Base-by-base conservation (phyloP, 352 stramenopile genomes). In the Lagenidium sp. region DNA sequence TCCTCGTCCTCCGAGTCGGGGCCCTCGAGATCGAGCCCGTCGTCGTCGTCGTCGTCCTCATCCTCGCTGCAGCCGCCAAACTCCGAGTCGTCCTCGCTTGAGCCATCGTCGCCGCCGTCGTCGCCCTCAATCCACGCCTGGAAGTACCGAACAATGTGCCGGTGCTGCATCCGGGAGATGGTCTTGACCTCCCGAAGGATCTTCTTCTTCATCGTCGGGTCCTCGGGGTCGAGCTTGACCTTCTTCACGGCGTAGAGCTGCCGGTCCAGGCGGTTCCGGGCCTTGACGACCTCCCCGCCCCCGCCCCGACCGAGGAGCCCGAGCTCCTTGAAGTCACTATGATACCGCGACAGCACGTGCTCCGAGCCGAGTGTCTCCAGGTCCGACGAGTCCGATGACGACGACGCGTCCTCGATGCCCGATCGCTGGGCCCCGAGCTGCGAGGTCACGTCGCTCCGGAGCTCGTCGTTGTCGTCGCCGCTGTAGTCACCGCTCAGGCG, bases 141-240 rank as follows among this genome's bases (percentile, higher is more conserved):
- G 48, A 91, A 94, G 51, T 98, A 98, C 34, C 94, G 67, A 15
- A 98, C 94, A 54, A 98, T 97, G 45, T 98, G 92, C 28, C 95
- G 91, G 41, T 98, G 94, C 40, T 94, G 88, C 84, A 98, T 96
- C 31, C 90, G 68, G 25, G 89, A 97, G 80, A 98, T 97, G 1
- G 89, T 98, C 41, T 94, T 97, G 16, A 98, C 93, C 60, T 98
- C 94, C 26, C 94, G 76, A 39, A 96, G 44, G 22, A 98, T 84
- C 47, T 98, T 98, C 68, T 89, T 90, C 65, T 98, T 98, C 82
- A 96, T 94, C 0, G 73, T 85, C 39, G 82, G 82, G 44, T 94
- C 82, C 6, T 92, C 70, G 0, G 82, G 64, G 29, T 94, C 79
- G 22, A 94, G 50, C 36, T 92, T 94, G 0, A 94, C 60, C 42